Conservation (phyloP, 2,329 filamentous ascomycete species). For the Amphichorda felina region DNA sequence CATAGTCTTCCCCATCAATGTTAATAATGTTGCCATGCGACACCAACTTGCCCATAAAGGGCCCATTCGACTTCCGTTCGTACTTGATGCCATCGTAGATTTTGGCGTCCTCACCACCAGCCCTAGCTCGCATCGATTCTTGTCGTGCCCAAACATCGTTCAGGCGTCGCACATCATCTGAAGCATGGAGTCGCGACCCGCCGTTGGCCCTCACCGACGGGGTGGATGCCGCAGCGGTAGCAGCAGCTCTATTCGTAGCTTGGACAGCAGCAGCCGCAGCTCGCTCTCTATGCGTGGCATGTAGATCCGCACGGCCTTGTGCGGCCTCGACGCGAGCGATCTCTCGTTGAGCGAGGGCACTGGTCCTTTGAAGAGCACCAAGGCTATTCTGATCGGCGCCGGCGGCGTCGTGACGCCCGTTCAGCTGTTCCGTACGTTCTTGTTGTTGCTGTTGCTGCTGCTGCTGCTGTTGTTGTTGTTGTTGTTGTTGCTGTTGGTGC, state of each 20-base stretch:
- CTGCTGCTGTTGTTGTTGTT: not conserved
- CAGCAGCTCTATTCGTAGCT: slow-evolving; percentile 10
- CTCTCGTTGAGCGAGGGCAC: slow-evolving; percentile 36
- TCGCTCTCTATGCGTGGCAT: slow-evolving; percentile 28
- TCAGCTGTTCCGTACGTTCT: not conserved
- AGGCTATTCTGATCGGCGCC: not conserved
- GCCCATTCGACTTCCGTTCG: slow-evolving; percentile 46
- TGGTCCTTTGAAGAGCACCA: slow-evolving; percentile 30
- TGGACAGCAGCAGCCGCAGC: slow-evolving; percentile 16
- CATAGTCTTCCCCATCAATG: slow-evolving; percentile 56
- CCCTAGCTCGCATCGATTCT: slow-evolving; percentile 31
- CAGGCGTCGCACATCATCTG: slow-evolving; percentile 35
- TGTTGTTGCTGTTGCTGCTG: not conserved
- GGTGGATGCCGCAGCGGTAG: slow-evolving; percentile 10
- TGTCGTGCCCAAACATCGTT: slow-evolving; percentile 45
- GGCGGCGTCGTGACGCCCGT: not conserved
- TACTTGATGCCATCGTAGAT: slow-evolving; percentile 49
- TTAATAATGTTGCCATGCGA: slow-evolving; percentile 48
- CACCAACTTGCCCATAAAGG: slow-evolving; percentile 52
- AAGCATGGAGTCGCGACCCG: slow-evolving; percentile 16
- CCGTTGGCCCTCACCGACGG: slow-evolving; percentile 11
- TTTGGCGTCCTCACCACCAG: slow-evolving; percentile 38
- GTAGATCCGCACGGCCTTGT: slow-evolving; percentile 37
- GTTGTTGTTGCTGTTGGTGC: slow-evolving; percentile 1
- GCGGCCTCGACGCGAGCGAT: slow-evolving; percentile 38